A percentile compares a stretch with the other conserved stretches of the same genome.
These are phyloP conservation scores for Lentinula lateritia DNA, from an alignment of 768 basidiomycete species.

Conservation along the genomic window DNA sequence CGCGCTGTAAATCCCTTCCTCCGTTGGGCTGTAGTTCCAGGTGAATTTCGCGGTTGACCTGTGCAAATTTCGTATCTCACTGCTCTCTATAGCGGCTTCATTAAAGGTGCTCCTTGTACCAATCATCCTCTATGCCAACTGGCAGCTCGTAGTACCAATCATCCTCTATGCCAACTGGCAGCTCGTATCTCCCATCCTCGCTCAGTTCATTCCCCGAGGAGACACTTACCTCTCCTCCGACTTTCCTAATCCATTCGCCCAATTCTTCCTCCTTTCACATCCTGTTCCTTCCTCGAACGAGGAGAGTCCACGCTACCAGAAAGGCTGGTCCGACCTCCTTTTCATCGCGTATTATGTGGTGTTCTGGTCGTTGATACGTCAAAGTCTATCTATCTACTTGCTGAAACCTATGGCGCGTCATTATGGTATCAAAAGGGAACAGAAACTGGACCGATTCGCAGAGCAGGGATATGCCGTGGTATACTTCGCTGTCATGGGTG, in stretches of 20 bases:
- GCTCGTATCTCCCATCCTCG: constrained; percentile 16
- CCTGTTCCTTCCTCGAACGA: constrained; percentile 28
- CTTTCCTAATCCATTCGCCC: constrained; percentile 48
- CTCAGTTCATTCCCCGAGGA: not conserved
- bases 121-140: constrained; percentile 37
- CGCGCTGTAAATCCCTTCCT: not conserved
- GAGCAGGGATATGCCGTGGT: constrained; percentile 67
- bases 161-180: constrained; percentile 41
- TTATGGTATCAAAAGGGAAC: constrained; percentile 43
- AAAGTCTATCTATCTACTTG: constrained; percentile 33
- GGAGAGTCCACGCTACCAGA: constrained; percentile 41
- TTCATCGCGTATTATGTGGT: constrained; percentile 63
- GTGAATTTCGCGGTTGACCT: constrained; percentile 14
- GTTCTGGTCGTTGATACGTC: constrained; percentile 66
- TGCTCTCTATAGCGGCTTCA: constrained; percentile 33
- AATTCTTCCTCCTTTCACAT: constrained; percentile 52
- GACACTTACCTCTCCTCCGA: constrained; percentile 20
- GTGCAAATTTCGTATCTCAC: not conserved
- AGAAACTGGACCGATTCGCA: constrained; percentile 57
- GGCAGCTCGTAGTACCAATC: constrained; percentile 37
- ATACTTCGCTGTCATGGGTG: constrained; percentile 51
- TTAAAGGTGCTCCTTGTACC: constrained; percentile 41
- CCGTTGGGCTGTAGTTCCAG: constrained; percentile 1
- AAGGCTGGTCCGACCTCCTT: constrained; percentile 48
- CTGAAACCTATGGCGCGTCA: constrained; percentile 8